Evolutionary conservation across 768 basidiomycete species (phyloP).

Genomic region (Macrolepiota dolichaula): DNA sequence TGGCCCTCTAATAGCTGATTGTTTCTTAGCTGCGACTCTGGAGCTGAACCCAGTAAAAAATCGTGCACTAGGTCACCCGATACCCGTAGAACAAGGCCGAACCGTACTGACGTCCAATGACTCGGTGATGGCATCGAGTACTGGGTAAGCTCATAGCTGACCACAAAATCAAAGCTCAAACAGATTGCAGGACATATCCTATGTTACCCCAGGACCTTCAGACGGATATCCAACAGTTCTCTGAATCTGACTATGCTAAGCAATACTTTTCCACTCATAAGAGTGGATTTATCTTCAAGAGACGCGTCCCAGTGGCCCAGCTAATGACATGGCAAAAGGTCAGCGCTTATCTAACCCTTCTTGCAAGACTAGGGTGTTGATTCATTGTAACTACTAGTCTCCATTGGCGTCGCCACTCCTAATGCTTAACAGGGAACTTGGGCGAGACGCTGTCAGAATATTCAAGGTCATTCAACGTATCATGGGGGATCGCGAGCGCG

Average conservation of each 20-base stretch:
- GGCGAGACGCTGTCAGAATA: slow-evolving; percentile 75
- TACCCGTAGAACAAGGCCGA: slow-evolving; percentile 39
- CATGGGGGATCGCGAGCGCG: slow-evolving; percentile 89
- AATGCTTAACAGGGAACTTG: slow-evolving; percentile 57
- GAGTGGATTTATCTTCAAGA: slow-evolving; percentile 83
- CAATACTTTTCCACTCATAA: slow-evolving; percentile 89
- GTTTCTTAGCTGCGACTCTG: slow-evolving; percentile 54
- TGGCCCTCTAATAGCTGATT: slow-evolving; percentile 11
- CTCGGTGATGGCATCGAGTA: slow-evolving; percentile 47
- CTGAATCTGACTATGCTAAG: slow-evolving; percentile 78
- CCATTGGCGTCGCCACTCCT: slow-evolving; percentile 76
- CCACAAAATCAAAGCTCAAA: slow-evolving; percentile 10
- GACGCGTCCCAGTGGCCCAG: slow-evolving; percentile 77
- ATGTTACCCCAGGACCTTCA: slow-evolving; percentile 78
- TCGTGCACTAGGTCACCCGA: slow-evolving; percentile 57
- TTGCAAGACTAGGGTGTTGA: neutral
- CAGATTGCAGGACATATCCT: slow-evolving; percentile 59
- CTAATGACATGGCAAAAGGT: slow-evolving; percentile 94
- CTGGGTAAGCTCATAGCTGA: slow-evolving; percentile 49
- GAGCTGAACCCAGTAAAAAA: slow-evolving; percentile 77
- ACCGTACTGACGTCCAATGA: slow-evolving; percentile 13
- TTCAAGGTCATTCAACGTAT: slow-evolving; percentile 91
- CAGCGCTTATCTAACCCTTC: neutral
- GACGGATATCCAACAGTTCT: slow-evolving; percentile 84
- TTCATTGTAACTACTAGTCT: slow-evolving; percentile 30